A percentile compares a stretch with the other conserved stretches of the same genome.
Conservation (phyloP, 257 asterid species). For the Ophiorrhiza pumila region DNA sequence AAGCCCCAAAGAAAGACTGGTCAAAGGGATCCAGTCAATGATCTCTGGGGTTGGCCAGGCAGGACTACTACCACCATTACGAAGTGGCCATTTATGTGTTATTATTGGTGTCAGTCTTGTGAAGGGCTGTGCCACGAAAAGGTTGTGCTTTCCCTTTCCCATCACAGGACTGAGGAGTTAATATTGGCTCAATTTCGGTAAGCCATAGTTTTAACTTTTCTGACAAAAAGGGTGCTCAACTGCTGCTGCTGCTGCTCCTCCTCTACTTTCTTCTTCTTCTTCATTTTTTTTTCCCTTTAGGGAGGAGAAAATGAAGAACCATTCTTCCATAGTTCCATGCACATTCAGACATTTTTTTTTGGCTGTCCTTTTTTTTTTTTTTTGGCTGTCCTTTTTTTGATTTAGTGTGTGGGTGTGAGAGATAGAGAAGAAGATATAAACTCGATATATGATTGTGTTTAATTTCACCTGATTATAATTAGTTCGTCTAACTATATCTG, state of each 20-base stretch:
- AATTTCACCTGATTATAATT: no score
- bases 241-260: background rate
- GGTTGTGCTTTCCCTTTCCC: conserved; percentile 30
- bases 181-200: conserved; percentile 17
- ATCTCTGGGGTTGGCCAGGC: conserved; percentile 33
- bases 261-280: background rate
- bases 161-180: conserved; percentile 22
- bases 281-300: no score
- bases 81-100: conserved; percentile 51
- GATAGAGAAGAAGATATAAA: no score
- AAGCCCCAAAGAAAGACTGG: conserved; percentile 36
- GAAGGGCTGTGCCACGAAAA: conserved; percentile 27
- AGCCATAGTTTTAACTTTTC: conserved; percentile 14
- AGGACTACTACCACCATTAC: conserved; percentile 31
- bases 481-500: no score
- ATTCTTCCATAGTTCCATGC: no score
- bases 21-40: conserved; percentile 43
- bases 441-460: no score
- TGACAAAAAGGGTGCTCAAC: conserved; percentile 10
- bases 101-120: conserved; percentile 46
- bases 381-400: no score
- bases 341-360: background rate
- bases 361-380: no score
- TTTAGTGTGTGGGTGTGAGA: no score
- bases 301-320: no score